phyloP scores from a whole-genome alignment of 2,329 filamentous ascomycete genomes.

The Hirsutella rhossiliensis region DNA sequence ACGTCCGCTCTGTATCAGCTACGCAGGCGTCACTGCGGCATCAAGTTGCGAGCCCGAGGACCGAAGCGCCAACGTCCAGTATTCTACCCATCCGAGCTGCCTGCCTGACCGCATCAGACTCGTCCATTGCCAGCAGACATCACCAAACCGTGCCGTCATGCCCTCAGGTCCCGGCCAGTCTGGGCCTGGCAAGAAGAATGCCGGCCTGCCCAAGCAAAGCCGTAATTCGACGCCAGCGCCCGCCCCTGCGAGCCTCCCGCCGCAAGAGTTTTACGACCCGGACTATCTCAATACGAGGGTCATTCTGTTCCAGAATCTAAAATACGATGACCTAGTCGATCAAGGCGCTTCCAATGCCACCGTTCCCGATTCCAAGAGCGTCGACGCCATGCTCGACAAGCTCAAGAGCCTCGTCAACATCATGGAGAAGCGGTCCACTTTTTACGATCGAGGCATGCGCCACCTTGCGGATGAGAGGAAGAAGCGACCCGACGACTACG shows the following conservation, averaged over 20 bases:
- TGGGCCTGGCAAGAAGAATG: constrained; percentile 52
- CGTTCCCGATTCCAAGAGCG: constrained; percentile 50
- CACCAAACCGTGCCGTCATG: constrained; percentile 26
- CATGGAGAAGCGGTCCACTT: constrained; percentile 53
- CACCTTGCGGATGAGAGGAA: constrained; percentile 55
- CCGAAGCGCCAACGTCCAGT: too few relatives aligned
- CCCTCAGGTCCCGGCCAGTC: constrained; percentile 47
- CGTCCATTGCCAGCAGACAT: background rate
- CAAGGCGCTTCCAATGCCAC: constrained; percentile 41
- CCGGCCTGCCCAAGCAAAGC: constrained; percentile 54
- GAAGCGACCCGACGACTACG: constrained; percentile 42
- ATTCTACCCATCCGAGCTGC: background rate
- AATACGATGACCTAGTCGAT: constrained; percentile 60
- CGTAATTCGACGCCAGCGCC: constrained; percentile 72
- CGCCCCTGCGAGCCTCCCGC: constrained; percentile 36
- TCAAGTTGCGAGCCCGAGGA: too few relatives aligned
- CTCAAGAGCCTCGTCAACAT: constrained; percentile 53
- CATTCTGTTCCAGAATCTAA: constrained; percentile 45
- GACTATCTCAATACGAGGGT: constrained; percentile 56
- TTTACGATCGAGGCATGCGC: constrained; percentile 64
- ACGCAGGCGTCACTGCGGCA: too few relatives aligned
- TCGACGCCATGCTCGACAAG: constrained; percentile 51
- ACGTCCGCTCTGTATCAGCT: too few relatives aligned
- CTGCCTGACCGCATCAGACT: background rate
- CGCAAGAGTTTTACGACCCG: constrained; percentile 43